Evolutionary conservation across 257 asterid species (phyloP), one percentile per base, ranked within the genome.

Genomic region (Coffea canephora): DNA sequence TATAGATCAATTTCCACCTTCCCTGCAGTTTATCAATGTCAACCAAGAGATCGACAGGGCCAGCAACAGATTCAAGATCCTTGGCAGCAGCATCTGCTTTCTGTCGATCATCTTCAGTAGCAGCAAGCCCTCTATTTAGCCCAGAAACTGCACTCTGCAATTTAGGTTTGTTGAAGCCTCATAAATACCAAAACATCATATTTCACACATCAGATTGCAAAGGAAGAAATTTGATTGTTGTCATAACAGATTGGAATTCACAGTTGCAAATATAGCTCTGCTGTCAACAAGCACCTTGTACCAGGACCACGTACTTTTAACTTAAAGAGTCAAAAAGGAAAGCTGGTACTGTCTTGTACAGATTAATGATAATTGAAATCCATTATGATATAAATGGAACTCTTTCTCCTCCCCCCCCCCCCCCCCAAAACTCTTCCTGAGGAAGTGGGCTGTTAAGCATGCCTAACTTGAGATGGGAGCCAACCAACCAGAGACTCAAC

Each of bases 121-220:
- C 96, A 71, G 97, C 98, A 75, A 95, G 99, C 61, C 99, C 99
- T 91, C 98, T 90, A 78, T 95, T 95, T 77, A 93, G 85, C 83
- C 99, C 98, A 77, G 98, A 92, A 82, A 93, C 97, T 46, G 91
- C 91, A 76, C 91, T 85, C 98, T 93, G 93, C 82, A 84, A 76
- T 84, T 34, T 48, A 71, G 14, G 0, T 50, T 54, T n/a, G 34
- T 75, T 65, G 23, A 55, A 54, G 77, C 73, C 82, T 68, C 23
- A 68, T 15, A 36, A 77, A 52, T 66, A 19, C 41, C 3, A 48
- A 54, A 41, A 54, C 52, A 52, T 66, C 57, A 12, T 0, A 49
- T 64, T 18, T 27, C 67, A 10, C 43, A 11, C 21, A 36, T 36
- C 13, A 25, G 27, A 49, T 41, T 76, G 5, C 74, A 48, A 4